A percentile compares a stretch with the other conserved stretches of the same genome.
Conservation (phyloP, 768 basidiomycete genomes). For the Melanogaster broomeanus region DNA sequence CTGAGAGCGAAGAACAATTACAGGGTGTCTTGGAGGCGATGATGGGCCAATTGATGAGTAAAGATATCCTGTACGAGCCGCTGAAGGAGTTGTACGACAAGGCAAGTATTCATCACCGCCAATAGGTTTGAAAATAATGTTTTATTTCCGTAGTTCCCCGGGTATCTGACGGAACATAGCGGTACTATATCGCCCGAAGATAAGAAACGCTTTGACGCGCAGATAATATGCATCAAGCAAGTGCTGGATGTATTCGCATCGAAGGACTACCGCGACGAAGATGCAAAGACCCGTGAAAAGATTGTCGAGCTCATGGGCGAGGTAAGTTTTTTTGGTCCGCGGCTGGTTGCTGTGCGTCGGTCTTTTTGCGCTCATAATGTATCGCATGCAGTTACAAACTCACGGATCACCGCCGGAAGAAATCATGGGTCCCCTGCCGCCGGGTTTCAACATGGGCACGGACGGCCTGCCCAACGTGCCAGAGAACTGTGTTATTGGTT, state of each 20-base stretch:
- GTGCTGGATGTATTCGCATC: conserved; percentile 71
- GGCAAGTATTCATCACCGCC: conserved; percentile 6
- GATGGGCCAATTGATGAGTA: conserved; percentile 35
- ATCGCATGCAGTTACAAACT: conserved; percentile 66
- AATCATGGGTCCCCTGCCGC: conserved; percentile 82
- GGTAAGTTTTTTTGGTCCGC: conserved; percentile 40
- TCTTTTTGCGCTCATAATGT: not conserved
- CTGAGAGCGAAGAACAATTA: conserved; percentile 51
- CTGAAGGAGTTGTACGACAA: conserved; percentile 65
- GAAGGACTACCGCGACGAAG: conserved; percentile 55
- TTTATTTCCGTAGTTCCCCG: conserved; percentile 62
- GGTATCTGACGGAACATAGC: conserved; percentile 63
- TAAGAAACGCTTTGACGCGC: conserved; percentile 61
- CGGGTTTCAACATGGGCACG: conserved; percentile 57
- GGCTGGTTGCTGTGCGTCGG: not conserved
- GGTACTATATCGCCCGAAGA: conserved; percentile 57
- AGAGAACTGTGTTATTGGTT: conserved; percentile 20
- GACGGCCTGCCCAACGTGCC: conserved; percentile 57
- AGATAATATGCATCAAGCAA: conserved; percentile 54
- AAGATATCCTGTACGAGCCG: conserved; percentile 72
- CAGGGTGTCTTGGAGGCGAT: conserved; percentile 74
- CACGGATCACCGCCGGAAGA: conserved; percentile 78
- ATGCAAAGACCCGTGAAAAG: conserved; percentile 44
- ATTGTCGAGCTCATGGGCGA: conserved; percentile 76
- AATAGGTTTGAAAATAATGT: conserved; percentile 2